Base-by-base conservation (phyloP, 345 rosid genomes). In the Noccaea bulbosa region DNA sequence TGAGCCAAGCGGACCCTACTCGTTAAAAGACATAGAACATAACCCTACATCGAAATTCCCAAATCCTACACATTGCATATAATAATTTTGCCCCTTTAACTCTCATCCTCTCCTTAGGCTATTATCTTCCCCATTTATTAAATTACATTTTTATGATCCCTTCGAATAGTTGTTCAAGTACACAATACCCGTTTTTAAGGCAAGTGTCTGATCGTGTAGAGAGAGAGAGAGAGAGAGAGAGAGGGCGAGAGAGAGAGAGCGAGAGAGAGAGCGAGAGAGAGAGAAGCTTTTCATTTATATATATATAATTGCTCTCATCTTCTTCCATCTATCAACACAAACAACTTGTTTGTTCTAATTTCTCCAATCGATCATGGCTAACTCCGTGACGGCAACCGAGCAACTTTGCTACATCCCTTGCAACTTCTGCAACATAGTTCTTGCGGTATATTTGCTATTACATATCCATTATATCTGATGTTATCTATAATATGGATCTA, bases 341-440 rank as follows among this genome's bases (percentile, higher is more conserved):
- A 16, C 33, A 38, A 39, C 45, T 72, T 53, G 11, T 34, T 55
- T 27, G 7, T 33, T 53, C 57, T 45, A 9, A 22, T 55, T 55
- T 65, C 60, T 65, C 15, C 9, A 16, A 47, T 56, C 59, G 27
- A 73, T 48, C 60, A 73, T 72, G 76, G 56, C 76, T 45, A 62
- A 62, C 47, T 71, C 71, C 9, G 5, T 30, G 14, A 56, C 24
- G n/a, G 72, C 74, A 11, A 75, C 95, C 50, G 97, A 93, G 78
- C 94, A 93, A 71, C 91, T 93, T 79, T 91, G 98, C 86, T 93
- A 93, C 83, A 88, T 93, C 91, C 98, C 96, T 74, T 93, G 98
- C 90, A 89, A 87, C 90, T 93, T 86, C 77, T 93, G 98, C 97
- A 91, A 86, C 80, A 87, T 91, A 64, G 91, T 93, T 79, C 98